Conservation (phyloP, 2,329 filamentous ascomycete genomes). For the Fusarium sp. region DNA sequence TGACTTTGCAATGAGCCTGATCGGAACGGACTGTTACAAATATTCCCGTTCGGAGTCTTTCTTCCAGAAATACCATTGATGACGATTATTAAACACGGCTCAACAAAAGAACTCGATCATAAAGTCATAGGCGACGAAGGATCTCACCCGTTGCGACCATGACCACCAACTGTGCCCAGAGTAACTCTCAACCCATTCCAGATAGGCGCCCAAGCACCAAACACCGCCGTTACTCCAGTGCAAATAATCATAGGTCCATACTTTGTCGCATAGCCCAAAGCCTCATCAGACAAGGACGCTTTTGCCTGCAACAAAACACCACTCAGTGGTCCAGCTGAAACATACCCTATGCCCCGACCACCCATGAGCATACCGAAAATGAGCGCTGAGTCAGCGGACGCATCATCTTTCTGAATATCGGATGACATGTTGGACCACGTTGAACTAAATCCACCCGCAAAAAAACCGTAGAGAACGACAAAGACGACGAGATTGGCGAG, state of each 20-base stretch:
- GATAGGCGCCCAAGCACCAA: conserved; percentile 48
- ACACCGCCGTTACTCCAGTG: conserved; percentile 46
- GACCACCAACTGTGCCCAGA: conserved; percentile 48
- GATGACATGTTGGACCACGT: conserved; percentile 67
- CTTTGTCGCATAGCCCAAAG: conserved; percentile 47
- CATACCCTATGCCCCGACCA: conserved; percentile 46
- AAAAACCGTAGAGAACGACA: conserved; percentile 70
- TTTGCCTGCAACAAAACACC: conserved; percentile 44
- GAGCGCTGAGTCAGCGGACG: conserved; percentile 43
- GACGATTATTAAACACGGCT: background rate
- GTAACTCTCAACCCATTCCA: conserved; percentile 49
- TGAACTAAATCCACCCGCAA: conserved; percentile 70
- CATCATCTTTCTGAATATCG: conserved; percentile 50
- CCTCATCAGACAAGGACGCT: conserved; percentile 35
- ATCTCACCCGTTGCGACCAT: conserved; percentile 59
- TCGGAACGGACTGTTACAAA: background rate
- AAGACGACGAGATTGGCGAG: conserved; percentile 67
- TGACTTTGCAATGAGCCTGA: background rate
- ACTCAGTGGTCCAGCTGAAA: conserved; percentile 45
- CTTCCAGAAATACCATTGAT: background rate
- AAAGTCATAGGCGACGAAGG: no score
- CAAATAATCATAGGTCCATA: conserved; percentile 51
- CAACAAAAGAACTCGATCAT: background rate
- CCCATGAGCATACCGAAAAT: conserved; percentile 49
- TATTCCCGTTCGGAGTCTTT: background rate